These are phyloP conservation scores for Erodium moschatum DNA, from an alignment of 441 rosid species.

Conservation along the genomic window DNA sequence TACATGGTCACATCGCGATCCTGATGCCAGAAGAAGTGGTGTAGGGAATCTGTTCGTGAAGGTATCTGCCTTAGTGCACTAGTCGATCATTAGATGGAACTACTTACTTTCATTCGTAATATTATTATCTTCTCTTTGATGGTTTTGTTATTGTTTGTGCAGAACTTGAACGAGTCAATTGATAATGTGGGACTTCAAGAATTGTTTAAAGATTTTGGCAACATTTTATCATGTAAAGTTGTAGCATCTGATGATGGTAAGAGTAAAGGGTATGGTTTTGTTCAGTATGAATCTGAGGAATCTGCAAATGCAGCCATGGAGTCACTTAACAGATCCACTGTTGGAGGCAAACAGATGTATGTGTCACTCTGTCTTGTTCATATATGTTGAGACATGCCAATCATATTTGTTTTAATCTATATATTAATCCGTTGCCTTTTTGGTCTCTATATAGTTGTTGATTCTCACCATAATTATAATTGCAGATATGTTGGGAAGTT, in stretches of 20 bases:
- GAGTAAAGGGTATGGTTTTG: slow-evolving; percentile 51
- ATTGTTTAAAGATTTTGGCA: slow-evolving; percentile 37
- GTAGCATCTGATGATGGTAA: slow-evolving; percentile 39
- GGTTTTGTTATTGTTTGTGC: slow-evolving; percentile 5
- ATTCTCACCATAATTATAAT: slow-evolving; percentile 11
- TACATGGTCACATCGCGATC: slow-evolving; percentile 46
- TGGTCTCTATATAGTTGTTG: not conserved
- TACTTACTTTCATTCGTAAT: not conserved
- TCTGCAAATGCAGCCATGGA: slow-evolving; percentile 46
- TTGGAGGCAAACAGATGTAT: slow-evolving; percentile 41
- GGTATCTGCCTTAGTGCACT: slow-evolving; percentile 22
- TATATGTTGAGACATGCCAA: not conserved
- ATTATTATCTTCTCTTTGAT: slow-evolving; percentile 1
- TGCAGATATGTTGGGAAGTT: slow-evolving; percentile 43
- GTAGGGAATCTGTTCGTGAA: slow-evolving; percentile 48
- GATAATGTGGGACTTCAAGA: slow-evolving; percentile 34
- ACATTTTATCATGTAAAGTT: slow-evolving; percentile 42
- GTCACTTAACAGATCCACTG: slow-evolving; percentile 27
- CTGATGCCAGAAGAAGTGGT: slow-evolving; percentile 43
- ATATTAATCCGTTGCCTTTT: not conserved
- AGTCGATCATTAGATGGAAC: not conserved
- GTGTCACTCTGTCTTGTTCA: slow-evolving; percentile 11
- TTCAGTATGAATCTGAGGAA: slow-evolving; percentile 37
- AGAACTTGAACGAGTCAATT: slow-evolving; percentile 41
- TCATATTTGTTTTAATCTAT: too few relatives aligned